phyloP scores from a whole-genome alignment of 2,329 filamentous ascomycete genomes.

The Aspergillus tanneri region DNA sequence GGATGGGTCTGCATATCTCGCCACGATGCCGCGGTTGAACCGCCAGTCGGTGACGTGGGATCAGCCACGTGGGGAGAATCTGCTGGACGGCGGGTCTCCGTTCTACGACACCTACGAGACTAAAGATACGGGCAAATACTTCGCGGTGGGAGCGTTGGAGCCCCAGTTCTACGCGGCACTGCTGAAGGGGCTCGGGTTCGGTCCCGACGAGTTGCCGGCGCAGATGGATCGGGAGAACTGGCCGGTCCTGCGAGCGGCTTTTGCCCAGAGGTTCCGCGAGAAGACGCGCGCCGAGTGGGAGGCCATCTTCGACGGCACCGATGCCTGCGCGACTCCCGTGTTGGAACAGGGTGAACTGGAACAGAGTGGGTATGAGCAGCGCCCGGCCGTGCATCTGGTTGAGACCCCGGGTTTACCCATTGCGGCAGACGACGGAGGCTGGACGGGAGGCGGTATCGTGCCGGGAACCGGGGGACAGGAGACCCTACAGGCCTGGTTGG shows the following conservation, averaged over 20 bases:
- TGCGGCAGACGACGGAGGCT: conserved; percentile 65
- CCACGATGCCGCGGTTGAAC: conserved; percentile 71
- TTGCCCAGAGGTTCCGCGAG: conserved; percentile 63
- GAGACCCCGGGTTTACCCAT: conserved; percentile 66
- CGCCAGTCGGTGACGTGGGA: conserved; percentile 64
- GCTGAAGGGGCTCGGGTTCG: conserved; percentile 65
- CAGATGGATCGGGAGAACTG: conserved; percentile 64
- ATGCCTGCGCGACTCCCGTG: conserved; percentile 91
- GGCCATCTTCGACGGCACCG: conserved; percentile 78
- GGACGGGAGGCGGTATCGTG: conserved; percentile 58
- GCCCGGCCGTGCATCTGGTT: conserved; percentile 53
- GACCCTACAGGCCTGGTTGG: conserved; percentile 68
- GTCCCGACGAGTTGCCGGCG: conserved; percentile 44
- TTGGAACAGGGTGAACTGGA: conserved; percentile 73
- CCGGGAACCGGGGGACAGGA: conserved; percentile 73
- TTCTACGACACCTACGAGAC: conserved; percentile 91
- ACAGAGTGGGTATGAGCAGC: conserved; percentile 50
- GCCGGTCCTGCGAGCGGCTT: conserved; percentile 62
- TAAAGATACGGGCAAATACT: conserved; percentile 66
- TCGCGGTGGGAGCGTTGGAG: conserved; percentile 89
- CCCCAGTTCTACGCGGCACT: conserved; percentile 76
- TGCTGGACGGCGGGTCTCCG: conserved; percentile 79
- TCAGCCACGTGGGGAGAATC: conserved; percentile 67
- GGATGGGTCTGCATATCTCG: conserved; percentile 77
- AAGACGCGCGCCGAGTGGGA: conserved; percentile 82